Base-by-base conservation (phyloP, 768 basidiomycete genomes). In the Psilocybe tampanensis region DNA sequence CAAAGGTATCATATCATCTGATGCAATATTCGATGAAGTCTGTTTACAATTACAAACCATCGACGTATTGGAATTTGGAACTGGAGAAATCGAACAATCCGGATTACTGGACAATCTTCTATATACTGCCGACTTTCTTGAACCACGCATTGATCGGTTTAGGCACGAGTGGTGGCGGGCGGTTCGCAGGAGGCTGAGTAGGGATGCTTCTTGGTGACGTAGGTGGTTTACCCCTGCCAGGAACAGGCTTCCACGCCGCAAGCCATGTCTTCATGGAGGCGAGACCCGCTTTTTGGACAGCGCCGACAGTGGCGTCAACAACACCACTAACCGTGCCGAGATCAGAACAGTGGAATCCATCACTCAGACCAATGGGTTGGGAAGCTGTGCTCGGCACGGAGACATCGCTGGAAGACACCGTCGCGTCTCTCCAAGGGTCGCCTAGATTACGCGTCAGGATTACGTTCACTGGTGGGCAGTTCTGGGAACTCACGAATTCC, bases 331-430 rank as follows among this genome's bases (percentile, higher is more conserved):
- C 34, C 0, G 73, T 69, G 52, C 72, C 43, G 44, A 92, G 66
- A 63, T 90, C 88, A n/a, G 88, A 85, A 65, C 80, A 80, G 62
- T 90, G 89, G 78, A 86, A 90, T 0, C 85, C 89, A 59, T 86
- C 79, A 22, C 83, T 72, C 11, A 82, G 66, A 15, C 74, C 79
- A 52, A 90, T 85, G 0, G 85, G 84, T 61, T 86, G 86, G 0
- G 66, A 67, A 0, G 76, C 53, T 2, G 83, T 86, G 66, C 80
- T 86, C 19, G 66, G 39, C 51, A 80, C 72, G 55, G 69, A 58
- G 18, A 78, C 72, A 12, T 74, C 75, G 19, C 81, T 77, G 0
- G 88, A 82, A 3, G 88, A 89, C 5, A 89, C 75, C 0, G 88
- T 90, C 6, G 84, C 81, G 53, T 86, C 84, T 48, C 82, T 78